These are phyloP conservation scores for Gilbertella persicaria DNA, from an alignment of 371 early-diverging fungal species.

Conservation along the genomic window DNA sequence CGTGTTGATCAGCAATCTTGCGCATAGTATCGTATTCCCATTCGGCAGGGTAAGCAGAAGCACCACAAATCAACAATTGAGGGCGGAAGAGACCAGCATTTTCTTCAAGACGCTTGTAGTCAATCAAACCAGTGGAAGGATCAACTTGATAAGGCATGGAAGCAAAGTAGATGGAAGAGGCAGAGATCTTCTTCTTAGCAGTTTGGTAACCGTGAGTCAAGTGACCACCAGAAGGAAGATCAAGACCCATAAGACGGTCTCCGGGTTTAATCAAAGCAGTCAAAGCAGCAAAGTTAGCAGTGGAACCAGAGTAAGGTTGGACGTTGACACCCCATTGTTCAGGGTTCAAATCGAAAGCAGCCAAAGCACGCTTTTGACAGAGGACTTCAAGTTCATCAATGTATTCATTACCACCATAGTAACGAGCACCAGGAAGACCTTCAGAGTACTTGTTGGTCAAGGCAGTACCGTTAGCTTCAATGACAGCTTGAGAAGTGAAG, in stretches of 20 bases:
- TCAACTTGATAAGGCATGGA: conserved; percentile 97
- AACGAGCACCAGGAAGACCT: conserved; percentile 96
- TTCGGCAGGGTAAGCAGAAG: conserved; percentile 96
- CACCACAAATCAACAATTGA: conserved; percentile 97
- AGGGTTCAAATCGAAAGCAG: conserved; percentile 90
- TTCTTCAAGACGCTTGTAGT: conserved; percentile 93
- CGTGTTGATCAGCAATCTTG: conserved; percentile 89
- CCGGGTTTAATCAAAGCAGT: conserved; percentile 95
- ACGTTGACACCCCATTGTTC: conserved; percentile 99
- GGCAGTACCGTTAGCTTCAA: conserved; percentile 97
- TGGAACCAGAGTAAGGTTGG: conserved; percentile 97
- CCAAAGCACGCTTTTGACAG: conserved; percentile 96
- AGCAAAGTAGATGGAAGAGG: conserved; percentile 97
- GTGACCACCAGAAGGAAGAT: conserved; percentile 99
- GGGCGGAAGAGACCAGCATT: conserved; percentile 94
- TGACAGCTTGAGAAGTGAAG: conserved; percentile 96
- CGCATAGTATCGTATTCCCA: conserved; percentile 97
- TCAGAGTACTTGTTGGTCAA: conserved; percentile 99
- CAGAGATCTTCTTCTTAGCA: conserved; percentile 98
- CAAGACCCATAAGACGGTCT: conserved; percentile 95
- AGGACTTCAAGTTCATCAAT: conserved; percentile 96
- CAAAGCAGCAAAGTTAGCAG: conserved; percentile 98
- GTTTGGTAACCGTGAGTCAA: conserved; percentile 99
- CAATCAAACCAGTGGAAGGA: conserved; percentile 86
- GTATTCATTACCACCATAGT: conserved; percentile 96